Percentiles rank a stretch among this genome's conserved stretches.
phyloP scores from a whole-genome alignment of 371 early-diverging fungal genomes.

The Mucor irregularis region DNA sequence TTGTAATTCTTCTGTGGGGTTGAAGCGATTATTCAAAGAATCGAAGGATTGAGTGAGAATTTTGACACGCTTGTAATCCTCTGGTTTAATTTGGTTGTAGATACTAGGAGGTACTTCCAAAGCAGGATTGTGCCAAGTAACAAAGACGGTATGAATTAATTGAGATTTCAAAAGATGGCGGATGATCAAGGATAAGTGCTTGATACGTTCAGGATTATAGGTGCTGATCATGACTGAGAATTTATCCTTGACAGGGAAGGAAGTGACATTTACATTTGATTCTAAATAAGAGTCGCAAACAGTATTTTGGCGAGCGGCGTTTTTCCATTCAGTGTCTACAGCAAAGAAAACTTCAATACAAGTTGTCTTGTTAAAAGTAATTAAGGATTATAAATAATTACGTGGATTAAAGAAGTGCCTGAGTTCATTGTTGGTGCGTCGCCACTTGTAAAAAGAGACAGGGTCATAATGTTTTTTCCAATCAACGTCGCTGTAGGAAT shows the following conservation, averaged over 20 bases:
- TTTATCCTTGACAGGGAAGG: conserved; percentile 26
- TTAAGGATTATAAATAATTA: neutral
- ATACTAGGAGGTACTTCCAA: conserved; percentile 27
- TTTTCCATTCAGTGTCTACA: conserved; percentile 14
- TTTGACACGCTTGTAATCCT: conserved; percentile 21
- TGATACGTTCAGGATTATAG: conserved; percentile 49
- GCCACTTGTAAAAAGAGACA: conserved; percentile 35
- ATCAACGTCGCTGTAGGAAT: conserved; percentile 23
- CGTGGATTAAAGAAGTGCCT: conserved; percentile 2
- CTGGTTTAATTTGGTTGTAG: conserved; percentile 3
- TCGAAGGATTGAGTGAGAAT: conserved; percentile 38
- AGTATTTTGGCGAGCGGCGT: conserved; percentile 12
- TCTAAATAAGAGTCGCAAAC: conserved; percentile 16
- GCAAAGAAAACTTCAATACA: neutral
- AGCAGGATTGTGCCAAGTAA: conserved; percentile 55
- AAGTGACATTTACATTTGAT: neutral
- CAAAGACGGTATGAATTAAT: conserved; percentile 35
- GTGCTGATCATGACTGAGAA: conserved; percentile 53
- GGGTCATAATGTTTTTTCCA: conserved; percentile 33
- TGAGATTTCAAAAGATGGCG: conserved; percentile 31
- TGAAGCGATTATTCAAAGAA: conserved; percentile 48
- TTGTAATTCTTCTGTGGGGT: conserved; percentile 29
- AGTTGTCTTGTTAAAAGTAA: neutral
- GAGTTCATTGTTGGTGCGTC: conserved; percentile 18
- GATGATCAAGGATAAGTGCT: conserved; percentile 35